A percentile compares a stretch with the other conserved stretches of the same genome.
phyloP scores from a whole-genome alignment of 2,329 filamentous ascomycete genomes.

The Monilinia vaccinii-corymbosi region DNA sequence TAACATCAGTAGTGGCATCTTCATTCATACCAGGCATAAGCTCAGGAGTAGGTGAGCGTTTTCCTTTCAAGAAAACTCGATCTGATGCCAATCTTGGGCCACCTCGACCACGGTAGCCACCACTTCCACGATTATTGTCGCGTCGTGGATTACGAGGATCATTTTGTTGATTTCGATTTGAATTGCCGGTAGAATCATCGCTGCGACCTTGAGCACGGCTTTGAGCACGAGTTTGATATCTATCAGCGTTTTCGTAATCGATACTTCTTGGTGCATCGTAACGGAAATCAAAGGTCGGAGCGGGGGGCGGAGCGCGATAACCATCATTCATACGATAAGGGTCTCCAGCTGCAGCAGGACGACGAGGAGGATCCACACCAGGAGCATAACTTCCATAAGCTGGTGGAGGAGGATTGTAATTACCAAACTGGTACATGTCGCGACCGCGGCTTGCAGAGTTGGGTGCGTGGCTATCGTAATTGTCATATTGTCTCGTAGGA shows the following conservation, averaged over 20 bases:
- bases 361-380: constrained; percentile 15
- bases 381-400: constrained; percentile 10
- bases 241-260: constrained; percentile 20
- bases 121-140: constrained; percentile 14
- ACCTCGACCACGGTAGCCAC: constrained; percentile 23
- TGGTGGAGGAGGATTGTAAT: constrained; percentile 9
- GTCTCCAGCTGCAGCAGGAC: constrained; percentile 1
- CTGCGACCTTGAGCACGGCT: constrained; percentile 20
- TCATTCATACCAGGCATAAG: constrained; percentile 30
- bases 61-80: constrained; percentile 28
- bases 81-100: constrained; percentile 27
- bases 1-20: constrained; percentile 31
- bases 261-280: constrained; percentile 26
- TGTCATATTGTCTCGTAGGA: constrained; percentile 7
- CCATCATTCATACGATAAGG: constrained; percentile 7
- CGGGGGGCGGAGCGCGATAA: constrained; percentile 10
- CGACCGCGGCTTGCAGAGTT: constrained; percentile 7
- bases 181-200: neutral
- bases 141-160: neutral
- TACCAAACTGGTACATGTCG: constrained; percentile 22
- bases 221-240: constrained; percentile 19
- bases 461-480: neutral
- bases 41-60: constrained; percentile 30
- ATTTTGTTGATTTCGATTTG: constrained; percentile 7
- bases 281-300: constrained; percentile 25